Evolutionary conservation across 2,329 filamentous ascomycete genomes (phyloP), one percentile per base, ranked within the genome.

Genomic region (Pyrenochaeta sp.): DNA sequence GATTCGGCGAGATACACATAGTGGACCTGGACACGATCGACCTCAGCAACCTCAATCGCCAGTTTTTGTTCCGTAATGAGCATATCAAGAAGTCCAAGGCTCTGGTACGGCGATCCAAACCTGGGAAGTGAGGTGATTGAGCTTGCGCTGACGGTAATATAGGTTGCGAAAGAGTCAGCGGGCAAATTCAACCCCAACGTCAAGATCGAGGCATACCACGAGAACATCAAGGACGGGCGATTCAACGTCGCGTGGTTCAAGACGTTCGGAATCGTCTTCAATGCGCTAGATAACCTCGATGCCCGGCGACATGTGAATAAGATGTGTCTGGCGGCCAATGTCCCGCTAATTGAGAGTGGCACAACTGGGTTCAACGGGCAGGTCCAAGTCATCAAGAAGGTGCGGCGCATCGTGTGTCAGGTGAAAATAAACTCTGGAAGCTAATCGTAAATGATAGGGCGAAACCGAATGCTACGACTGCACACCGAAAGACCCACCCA

Each of bases 21-120:
- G 92, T 99, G 67, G 95, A 99, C 78, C 90, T 99, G 59, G 95
- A 99, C 78, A 99, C 95, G 1, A 98, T 99, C 80, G 95, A 99
- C 75, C 85, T 99, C 24, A 97, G 93, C 80, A 99, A 99, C 75
- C 85, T 99, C 50, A 99, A 99, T 72, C 91, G 95, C 54, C 95
- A 99, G 78, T 99, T 99, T 72, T 88, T 99, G 47, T 99, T 99
- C 78, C 88, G 93, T 60, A 90, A 94, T 71, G 93, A 98, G 76
- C 95, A 99, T 74, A 98, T 99, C 79, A 98, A 97, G 79, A 97
- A 97, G 78, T 88, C 94, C 1, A 99, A 99, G 77, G 93, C 95
- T 50, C 80, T 96, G 80, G 93, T 95, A 83, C 64, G 87, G 13
- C 27, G 1, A 3, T 8, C 15, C n/a, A 15, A 52, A 43, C n/a